Conservation (phyloP, 768 basidiomycete genomes). For the Panaeolus papilionaceus region DNA sequence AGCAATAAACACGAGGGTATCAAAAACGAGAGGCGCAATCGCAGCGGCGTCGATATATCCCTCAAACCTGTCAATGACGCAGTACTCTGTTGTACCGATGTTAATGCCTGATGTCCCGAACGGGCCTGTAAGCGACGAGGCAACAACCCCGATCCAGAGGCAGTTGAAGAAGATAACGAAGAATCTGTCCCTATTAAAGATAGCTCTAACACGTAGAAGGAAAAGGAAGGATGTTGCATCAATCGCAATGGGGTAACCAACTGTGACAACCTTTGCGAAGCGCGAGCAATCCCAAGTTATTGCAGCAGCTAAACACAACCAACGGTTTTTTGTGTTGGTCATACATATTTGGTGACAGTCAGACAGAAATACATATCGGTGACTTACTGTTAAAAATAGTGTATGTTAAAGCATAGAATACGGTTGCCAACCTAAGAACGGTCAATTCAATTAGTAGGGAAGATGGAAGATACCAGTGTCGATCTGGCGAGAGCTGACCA, state of each 20-base stretch:
- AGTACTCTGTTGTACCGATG: slow-evolving; percentile 14
- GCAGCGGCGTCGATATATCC: slow-evolving; percentile 14
- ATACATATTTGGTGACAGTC: no score
- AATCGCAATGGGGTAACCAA: slow-evolving; percentile 20
- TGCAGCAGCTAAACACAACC: background rate
- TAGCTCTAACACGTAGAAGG: slow-evolving; percentile 24
- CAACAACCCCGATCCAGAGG: slow-evolving; percentile 22
- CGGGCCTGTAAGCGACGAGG: slow-evolving; percentile 7
- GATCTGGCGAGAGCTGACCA: background rate
- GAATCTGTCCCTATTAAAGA: slow-evolving; percentile 22
- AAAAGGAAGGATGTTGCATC: slow-evolving; percentile 25
- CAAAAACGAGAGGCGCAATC: slow-evolving; percentile 20
- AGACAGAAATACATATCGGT: background rate
- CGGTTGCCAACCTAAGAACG: slow-evolving; percentile 7
- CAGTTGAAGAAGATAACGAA: slow-evolving; percentile 21
- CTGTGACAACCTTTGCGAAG: background rate
- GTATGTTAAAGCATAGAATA: slow-evolving; percentile 11
- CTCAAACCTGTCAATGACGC: slow-evolving; percentile 15
- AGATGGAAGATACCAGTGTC: background rate
- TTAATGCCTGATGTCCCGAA: background rate
- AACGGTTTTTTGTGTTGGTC: no score
- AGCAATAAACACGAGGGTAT: slow-evolving; percentile 23
- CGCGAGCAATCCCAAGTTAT: slow-evolving; percentile 18
- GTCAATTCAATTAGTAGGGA: background rate
- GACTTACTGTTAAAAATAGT: slow-evolving; percentile 20